Evolutionary conservation across 2,329 filamentous ascomycete species (phyloP), one percentile per base, ranked within the genome.

Genomic region (Biscogniauxia mediterranea): DNA sequence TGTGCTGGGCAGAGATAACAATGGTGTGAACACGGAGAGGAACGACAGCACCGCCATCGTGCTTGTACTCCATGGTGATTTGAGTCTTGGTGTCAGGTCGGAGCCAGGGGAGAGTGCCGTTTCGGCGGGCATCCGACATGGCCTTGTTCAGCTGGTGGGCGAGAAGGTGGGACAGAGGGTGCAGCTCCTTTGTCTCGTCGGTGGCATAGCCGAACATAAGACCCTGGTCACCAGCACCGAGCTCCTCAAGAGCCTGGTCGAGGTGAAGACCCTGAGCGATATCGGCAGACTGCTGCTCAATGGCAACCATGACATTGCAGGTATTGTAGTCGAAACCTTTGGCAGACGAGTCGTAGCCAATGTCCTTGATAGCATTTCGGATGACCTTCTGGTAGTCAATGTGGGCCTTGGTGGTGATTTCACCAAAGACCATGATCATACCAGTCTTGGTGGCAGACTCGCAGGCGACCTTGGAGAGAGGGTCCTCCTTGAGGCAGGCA

Each of bases 321-420:
- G 95, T 99, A 90, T 98, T 98, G 92, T 97, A 97, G 85, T 99
- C 95, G 82, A 99, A 99, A 67, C 95, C 95, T 89, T 99, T 99
- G 74, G 86, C 85, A 60, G 95, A 98, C 81, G 90, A 87, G 82
- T 99, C 95, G 82, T 98, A 99, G 74, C 95, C 95, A 76, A 99
- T 99, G 77, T 96, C 94, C 88, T 97, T 94, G 87, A 99, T 93
- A 77, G 93, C 88, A 68, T 89, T 81, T 79, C 95, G 94, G 79
- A 99, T 92, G 74, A 97, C 85, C 85, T 93, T 96, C 81, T 99
- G 95, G 90, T 97, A 99, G 86, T 99, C 95, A 73, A 98, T 84
- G 71, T 83, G 85, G 80, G 94, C 89, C 85, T 96, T 95, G 83
- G 95, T 98, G 80, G 93, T 96, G 80, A 99, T 99, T 80, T 99